These are phyloP conservation scores for Triangularia setosa DNA, from an alignment of 2,329 filamentous ascomycete genomes.

Conservation along the genomic window DNA sequence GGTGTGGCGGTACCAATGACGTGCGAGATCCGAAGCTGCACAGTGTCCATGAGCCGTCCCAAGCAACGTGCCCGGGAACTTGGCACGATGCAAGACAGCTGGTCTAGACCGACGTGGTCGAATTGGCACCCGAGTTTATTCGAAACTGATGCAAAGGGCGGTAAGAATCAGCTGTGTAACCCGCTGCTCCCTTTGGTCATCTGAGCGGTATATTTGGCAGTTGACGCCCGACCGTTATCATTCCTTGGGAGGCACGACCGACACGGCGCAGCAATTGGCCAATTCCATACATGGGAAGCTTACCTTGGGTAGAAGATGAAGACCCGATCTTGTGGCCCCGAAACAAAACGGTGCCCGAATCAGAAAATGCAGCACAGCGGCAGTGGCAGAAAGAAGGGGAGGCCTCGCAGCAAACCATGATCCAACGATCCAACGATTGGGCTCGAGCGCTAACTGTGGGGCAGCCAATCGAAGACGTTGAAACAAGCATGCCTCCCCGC, in stretches of 20 bases:
- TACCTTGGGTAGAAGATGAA: neutral
- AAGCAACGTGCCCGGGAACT: neutral
- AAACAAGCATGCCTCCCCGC: conserved; percentile 2
- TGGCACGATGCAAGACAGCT: neutral
- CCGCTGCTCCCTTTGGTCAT: neutral
- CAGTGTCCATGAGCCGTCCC: neutral
- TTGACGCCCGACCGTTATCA: neutral
- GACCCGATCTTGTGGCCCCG: conserved; percentile 3
- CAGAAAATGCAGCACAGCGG: too few relatives aligned
- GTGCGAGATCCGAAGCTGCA: neutral
- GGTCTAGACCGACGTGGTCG: neutral
- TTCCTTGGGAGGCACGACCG: neutral
- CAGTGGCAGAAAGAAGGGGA: neutral
- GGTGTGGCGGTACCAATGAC: neutral
- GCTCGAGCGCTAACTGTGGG: neutral
- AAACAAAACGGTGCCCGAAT: too few relatives aligned
- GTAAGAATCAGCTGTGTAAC: neutral
- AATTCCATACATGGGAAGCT: neutral
- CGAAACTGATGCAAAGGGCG: neutral
- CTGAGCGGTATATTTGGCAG: neutral
- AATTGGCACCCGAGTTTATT: neutral
- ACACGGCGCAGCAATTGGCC: neutral
- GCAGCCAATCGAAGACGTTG: neutral
- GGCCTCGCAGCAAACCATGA: neutral
- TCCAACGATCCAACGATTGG: neutral